Percentiles rank a stretch among this genome's conserved stretches.
These are phyloP conservation scores for Scenedesmus sp. DNA, from an alignment of 163 green algal genomes.

Conservation along the genomic window DNA sequence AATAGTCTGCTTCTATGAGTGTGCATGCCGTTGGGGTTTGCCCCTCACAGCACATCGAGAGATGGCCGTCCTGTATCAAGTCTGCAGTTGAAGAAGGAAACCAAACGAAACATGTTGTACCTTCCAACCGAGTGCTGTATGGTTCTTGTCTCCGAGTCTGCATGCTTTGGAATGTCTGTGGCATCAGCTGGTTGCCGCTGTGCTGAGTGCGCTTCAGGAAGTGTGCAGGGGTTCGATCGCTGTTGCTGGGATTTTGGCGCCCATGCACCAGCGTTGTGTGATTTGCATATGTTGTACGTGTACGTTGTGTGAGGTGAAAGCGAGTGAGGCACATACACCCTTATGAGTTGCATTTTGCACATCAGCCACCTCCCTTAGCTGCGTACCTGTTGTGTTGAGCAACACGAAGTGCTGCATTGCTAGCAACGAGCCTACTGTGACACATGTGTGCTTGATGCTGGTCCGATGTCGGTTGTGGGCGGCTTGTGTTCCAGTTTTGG, in stretches of 20 bases:
- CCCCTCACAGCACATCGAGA: not conserved
- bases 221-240: not conserved
- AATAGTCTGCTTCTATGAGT: not conserved
- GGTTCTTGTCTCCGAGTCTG: too few species aligned
- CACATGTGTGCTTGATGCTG: not conserved
- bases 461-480: not conserved
- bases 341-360: not conserved
- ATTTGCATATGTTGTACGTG: not conserved
- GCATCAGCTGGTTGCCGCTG: not conserved
- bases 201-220: not conserved
- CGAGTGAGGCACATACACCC: not conserved
- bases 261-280: not conserved
- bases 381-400: not conserved
- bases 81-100: not conserved
- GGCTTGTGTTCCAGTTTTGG: not conserved
- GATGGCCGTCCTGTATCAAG: not conserved
- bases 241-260: not conserved
- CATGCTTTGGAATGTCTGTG: not conserved
- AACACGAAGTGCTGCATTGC: too few species aligned
- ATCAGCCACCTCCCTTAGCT: not conserved
- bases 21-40: not conserved
- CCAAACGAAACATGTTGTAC: not conserved
- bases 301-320: not conserved
- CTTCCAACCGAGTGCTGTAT: not conserved
- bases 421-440: not conserved